Base-by-base conservation (phyloP, 1,139 yeast genomes). In the Trichomonascaceae sp. region DNA sequence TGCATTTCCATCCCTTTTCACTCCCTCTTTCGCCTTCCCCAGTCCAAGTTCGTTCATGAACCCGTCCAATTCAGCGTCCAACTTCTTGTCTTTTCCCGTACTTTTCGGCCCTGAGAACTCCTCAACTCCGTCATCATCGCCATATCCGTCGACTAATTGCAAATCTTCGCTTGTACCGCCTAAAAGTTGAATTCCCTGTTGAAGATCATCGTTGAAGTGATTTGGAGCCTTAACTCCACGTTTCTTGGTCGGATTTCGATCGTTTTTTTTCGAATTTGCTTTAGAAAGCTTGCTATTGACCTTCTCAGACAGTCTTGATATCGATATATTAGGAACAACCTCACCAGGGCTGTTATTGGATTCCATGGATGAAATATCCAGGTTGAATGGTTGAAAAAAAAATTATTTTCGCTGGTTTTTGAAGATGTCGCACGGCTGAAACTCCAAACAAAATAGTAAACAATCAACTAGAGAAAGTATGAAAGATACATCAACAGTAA, bases 1-100 rank as follows among this genome's bases (percentile, higher is more conserved):
- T 18, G 56, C 62, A 57, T 57, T 63, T 47, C 49, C 54, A 45
- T 52, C 55, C 51, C 60, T 61, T 56, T 58, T 61, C 44, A 53
- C 53, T 46, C 53, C 57, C 47, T 55, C 55, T 13, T 45, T 50
- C 6, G 55, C 52, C 15, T 51, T 51, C 22, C 49, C 73, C 24
- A 87, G 74, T 0, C 95, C 95, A 61, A 87, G 79, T 36, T 78
- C 80, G 58, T 80, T 78, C 83, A 90, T 83, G 66, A 87, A 85
- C 17, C 73, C 74, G 32, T 79, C 73, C 57, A 89, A 74, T 56
- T 88, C 96, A 41, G 73, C 68, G 5, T 57, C 58, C 13, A 68
- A 58, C 12, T 51, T 55, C 8, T 53, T 43, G 44, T 62, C 66
- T 6, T 53, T 51, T 18, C 55, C 55, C 10, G 45, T 46, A 7